Evolutionary conservation across 1,139 yeast species (phyloP), one percentile per base, ranked within the genome.

Genomic region (Diutina siamensis): DNA sequence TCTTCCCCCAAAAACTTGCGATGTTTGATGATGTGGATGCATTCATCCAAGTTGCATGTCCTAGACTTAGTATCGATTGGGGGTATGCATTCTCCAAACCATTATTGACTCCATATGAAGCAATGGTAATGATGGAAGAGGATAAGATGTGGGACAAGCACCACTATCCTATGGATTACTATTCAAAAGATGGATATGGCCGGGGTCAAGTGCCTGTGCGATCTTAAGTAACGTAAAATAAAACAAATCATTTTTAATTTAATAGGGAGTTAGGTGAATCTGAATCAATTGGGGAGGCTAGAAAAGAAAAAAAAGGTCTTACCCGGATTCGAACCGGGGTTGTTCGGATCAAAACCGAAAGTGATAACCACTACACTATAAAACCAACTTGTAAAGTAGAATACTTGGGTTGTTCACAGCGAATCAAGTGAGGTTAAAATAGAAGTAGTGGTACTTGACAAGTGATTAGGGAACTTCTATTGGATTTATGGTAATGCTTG

Each of bases 271-370:
- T n/a, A n/a, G n/a, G n/a, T n/a, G n/a, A n/a, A n/a, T n/a, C n/a
- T n/a, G n/a, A n/a, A n/a, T n/a, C n/a, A n/a, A n/a, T n/a, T n/a
- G n/a, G n/a, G n/a, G n/a, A n/a, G n/a, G n/a, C n/a, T n/a, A n/a
- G n/a, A n/a, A n/a, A n/a, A n/a, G n/a, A n/a, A 25, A 25, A 31
- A 31, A 31, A 13, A 80, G 88, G 87, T 81, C 87, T 80, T 78
- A 78, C 87, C 88, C 88, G 88, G 89, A 80, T 80, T 82, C 89
- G 89, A 83, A 82, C 89, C 83, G 89, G 87, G 87, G 89, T 83
- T 79, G 78, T 72, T 68, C 80, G 88, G 87, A 80, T 67, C 73
- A 68, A 62, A 68, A 67, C 73, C 72, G 61, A 63, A 60, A 56
- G 73, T 68, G 73, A 68, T 68, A 65, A 67, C 73, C 72, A 64